These are phyloP conservation scores for Colletotrichum eremochloae DNA, from an alignment of 2,329 filamentous ascomycete species.

Conservation along the genomic window DNA sequence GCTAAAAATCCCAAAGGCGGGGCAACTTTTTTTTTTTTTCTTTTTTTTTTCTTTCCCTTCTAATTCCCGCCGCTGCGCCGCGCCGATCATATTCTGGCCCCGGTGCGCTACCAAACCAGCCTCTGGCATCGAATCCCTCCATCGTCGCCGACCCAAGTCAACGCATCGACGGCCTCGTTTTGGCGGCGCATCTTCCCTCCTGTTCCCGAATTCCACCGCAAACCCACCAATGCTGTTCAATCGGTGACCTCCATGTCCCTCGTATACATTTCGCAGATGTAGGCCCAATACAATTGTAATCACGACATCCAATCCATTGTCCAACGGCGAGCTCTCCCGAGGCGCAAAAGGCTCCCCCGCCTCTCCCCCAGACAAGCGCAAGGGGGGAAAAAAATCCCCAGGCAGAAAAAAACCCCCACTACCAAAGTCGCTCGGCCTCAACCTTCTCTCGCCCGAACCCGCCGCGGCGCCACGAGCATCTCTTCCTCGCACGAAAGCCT, in stretches of 20 bases:
- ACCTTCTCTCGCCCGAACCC: neutral
- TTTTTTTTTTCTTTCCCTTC: neutral
- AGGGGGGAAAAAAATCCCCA: conserved; percentile 2
- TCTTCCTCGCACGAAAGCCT: neutral
- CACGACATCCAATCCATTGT: neutral
- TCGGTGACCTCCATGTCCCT: neutral
- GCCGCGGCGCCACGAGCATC: neutral
- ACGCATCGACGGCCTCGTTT: conserved; percentile 11
- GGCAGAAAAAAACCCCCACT: conserved; percentile 10
- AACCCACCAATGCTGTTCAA: conserved; percentile 17
- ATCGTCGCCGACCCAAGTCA: conserved; percentile 44
- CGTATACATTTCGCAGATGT: conserved; percentile 16
- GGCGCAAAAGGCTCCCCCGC: neutral
- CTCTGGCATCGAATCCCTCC: conserved; percentile 14
- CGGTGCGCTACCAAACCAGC: too few species aligned
- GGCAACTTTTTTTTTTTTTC: conserved; percentile 26
- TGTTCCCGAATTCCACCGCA: neutral
- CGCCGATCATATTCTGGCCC: too few species aligned
- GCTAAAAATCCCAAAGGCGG: conserved; percentile 21
- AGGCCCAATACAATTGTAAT: neutral
- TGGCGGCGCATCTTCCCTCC: neutral
- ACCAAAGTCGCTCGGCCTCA: neutral
- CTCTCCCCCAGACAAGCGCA: neutral
- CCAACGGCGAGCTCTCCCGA: neutral
- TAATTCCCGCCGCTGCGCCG: too few species aligned